A percentile compares a stretch with the other conserved stretches of the same genome.
Conservation (phyloP, 768 basidiomycete species). For the Suillus lakei region DNA sequence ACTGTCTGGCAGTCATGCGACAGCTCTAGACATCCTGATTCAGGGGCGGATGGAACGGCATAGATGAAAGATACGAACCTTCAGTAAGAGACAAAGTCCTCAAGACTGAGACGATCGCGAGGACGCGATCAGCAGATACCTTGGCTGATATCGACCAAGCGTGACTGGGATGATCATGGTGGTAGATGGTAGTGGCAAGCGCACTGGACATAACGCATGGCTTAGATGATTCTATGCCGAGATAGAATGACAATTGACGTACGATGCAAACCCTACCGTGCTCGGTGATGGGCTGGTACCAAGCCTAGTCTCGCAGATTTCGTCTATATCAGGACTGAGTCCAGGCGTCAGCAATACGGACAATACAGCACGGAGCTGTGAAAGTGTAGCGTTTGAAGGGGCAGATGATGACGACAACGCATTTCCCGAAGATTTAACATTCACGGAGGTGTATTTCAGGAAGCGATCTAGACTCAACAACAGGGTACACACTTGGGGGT, state of each 20-base stretch:
- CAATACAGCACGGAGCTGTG: slow-evolving; percentile 62
- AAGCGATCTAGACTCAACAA: slow-evolving; percentile 57
- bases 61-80: slow-evolving; percentile 44
- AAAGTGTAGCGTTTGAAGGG: slow-evolving; percentile 46
- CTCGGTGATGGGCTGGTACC: slow-evolving; percentile 45
- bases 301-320: slow-evolving; percentile 63
- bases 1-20: slow-evolving; percentile 73
- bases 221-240: neutral
- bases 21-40: slow-evolving; percentile 50
- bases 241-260: slow-evolving; percentile 16
- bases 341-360: slow-evolving; percentile 72
- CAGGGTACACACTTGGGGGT: slow-evolving; percentile 50
- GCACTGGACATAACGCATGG: slow-evolving; percentile 11
- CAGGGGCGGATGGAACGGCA: neutral
- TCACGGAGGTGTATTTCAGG: slow-evolving; percentile 49
- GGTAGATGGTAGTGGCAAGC: slow-evolving; percentile 48
- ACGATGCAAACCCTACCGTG: slow-evolving; percentile 58
- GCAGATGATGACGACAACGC: slow-evolving; percentile 41
- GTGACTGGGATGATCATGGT: slow-evolving; percentile 39
- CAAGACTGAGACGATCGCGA: slow-evolving; percentile 70
- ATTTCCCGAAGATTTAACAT: slow-evolving; percentile 57
- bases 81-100: slow-evolving; percentile 76
- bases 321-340: slow-evolving; percentile 71
- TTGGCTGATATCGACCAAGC: slow-evolving; percentile 77
- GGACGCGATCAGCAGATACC: slow-evolving; percentile 70